Conservation (phyloP, 1,139 yeast genomes). For the Keqinozyma sinolaborantium region DNA sequence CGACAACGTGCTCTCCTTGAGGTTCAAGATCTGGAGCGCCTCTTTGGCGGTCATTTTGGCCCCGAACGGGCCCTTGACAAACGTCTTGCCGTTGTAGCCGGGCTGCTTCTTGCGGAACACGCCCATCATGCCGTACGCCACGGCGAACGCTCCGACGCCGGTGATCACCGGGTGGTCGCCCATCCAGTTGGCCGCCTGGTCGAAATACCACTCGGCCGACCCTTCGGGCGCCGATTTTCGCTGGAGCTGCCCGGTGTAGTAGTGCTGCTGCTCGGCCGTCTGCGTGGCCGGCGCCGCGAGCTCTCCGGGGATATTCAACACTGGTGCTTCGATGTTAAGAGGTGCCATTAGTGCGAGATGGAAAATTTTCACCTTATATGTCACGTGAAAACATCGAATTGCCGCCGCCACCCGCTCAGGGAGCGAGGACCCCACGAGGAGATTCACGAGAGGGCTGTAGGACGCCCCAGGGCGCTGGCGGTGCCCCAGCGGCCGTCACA, state of each 20-base stretch:
- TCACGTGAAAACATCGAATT: too few species aligned
- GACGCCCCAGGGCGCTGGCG: too few species aligned
- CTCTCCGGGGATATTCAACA: constrained; percentile 60
- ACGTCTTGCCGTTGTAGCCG: constrained; percentile 69
- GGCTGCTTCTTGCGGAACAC: constrained; percentile 67
- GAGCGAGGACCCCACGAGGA: too few species aligned
- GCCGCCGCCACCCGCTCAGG: too few species aligned
- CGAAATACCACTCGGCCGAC: constrained; percentile 66
- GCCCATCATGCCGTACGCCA: constrained; percentile 67
- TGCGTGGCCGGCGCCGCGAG: constrained; percentile 16
- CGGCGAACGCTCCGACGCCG: constrained; percentile 65
- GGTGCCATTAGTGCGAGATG: background rate
- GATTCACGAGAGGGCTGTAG: too few species aligned
- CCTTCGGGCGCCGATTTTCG: constrained; percentile 42
- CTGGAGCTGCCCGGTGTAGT: constrained; percentile 42
- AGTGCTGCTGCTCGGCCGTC: constrained; percentile 16
- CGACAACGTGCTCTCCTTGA: constrained; percentile 74
- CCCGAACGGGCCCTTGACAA: constrained; percentile 85
- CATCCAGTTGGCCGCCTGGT: constrained; percentile 58
- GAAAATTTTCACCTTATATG: background rate
- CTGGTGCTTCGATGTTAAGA: constrained; percentile 47
- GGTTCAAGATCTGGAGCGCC: constrained; percentile 82
- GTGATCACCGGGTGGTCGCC: constrained; percentile 77
- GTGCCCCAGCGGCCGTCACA: too few species aligned
- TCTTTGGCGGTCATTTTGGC: constrained; percentile 86